Evolutionary conservation across 768 basidiomycete species (phyloP).

Genomic region (Termitomyces sp.): DNA sequence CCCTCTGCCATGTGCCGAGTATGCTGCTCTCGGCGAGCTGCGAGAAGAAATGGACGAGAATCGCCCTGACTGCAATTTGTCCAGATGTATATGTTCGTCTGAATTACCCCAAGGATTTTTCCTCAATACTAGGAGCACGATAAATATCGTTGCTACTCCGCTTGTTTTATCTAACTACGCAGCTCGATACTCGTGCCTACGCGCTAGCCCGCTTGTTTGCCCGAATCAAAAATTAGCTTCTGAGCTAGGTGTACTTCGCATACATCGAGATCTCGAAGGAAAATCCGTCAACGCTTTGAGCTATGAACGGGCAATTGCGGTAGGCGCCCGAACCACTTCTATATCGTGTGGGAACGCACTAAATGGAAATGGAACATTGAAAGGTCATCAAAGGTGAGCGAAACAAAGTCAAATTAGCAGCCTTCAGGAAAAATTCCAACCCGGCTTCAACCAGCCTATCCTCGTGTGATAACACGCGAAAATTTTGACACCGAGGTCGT

Average conservation of each 20-base stretch:
- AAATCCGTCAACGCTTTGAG: conserved; percentile 64
- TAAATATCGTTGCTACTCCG: conserved; percentile 7
- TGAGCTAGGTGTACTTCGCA: conserved; percentile 58
- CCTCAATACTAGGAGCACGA: conserved; percentile 1
- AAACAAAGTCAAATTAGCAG: neutral
- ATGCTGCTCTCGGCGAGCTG: conserved; percentile 53
- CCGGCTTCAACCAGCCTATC: conserved; percentile 39
- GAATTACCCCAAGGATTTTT: neutral
- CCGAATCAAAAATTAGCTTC: conserved; percentile 60
- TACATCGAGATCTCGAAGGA: conserved; percentile 61
- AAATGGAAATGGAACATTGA: neutral
- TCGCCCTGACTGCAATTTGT: conserved; percentile 35
- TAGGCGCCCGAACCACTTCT: conserved; percentile 28
- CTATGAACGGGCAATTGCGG: conserved; percentile 72
- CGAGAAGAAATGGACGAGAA: conserved; percentile 40
- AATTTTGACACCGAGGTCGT: conserved; percentile 34
- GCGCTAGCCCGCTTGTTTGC: conserved; percentile 65
- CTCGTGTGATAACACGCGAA: conserved; percentile 34
- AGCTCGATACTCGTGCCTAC: conserved; percentile 53
- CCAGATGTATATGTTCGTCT: conserved; percentile 4
- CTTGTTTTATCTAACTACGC: conserved; percentile 28
- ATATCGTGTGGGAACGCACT: conserved; percentile 16
- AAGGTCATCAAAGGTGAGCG: conserved; percentile 47
- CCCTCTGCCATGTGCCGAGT: conserved; percentile 49
- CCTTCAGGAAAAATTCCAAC: neutral